Percentiles rank a stretch among this genome's conserved stretches.
Conservation (phyloP, 106 monocot genomes). For the Acanthochlamys bracteata region DNA sequence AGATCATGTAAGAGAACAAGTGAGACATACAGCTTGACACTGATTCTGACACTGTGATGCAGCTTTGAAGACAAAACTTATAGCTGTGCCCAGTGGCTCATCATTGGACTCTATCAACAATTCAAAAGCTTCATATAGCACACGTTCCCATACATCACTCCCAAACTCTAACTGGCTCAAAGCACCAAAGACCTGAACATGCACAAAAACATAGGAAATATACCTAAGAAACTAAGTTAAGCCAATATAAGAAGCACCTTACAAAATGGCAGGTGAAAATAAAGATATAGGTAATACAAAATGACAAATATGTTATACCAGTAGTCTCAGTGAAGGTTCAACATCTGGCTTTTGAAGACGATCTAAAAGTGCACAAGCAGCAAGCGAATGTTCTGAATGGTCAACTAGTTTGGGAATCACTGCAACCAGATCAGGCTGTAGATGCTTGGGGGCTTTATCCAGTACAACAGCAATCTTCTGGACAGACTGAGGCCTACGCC, state of each 20-base stretch:
- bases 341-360: constrained; percentile 59
- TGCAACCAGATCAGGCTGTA: constrained; percentile 69
- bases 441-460: constrained; percentile 78
- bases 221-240: neutral
- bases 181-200: constrained; percentile 64
- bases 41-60: constrained; percentile 72
- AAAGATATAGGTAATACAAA: no score
- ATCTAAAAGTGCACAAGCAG: constrained; percentile 71
- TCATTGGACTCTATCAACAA: constrained; percentile 65
- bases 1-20: no score
- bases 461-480: constrained; percentile 81
- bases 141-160: constrained; percentile 65
- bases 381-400: constrained; percentile 67
- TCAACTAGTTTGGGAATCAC: constrained; percentile 82
- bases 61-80: constrained; percentile 67
- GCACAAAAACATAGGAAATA: neutral
- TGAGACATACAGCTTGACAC: constrained; percentile 61
- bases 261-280: no score
- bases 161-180: constrained; percentile 66
- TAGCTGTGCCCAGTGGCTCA: constrained; percentile 57
- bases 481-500: constrained; percentile 54
- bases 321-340: constrained; percentile 45
- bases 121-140: constrained; percentile 59
- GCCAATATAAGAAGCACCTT: no score
- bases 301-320: constrained; percentile 24